A percentile compares a stretch with the other conserved stretches of the same genome.
These are phyloP conservation scores for Orbilia quercus DNA, from an alignment of 2,329 filamentous ascomycete genomes.

Conservation along the genomic window DNA sequence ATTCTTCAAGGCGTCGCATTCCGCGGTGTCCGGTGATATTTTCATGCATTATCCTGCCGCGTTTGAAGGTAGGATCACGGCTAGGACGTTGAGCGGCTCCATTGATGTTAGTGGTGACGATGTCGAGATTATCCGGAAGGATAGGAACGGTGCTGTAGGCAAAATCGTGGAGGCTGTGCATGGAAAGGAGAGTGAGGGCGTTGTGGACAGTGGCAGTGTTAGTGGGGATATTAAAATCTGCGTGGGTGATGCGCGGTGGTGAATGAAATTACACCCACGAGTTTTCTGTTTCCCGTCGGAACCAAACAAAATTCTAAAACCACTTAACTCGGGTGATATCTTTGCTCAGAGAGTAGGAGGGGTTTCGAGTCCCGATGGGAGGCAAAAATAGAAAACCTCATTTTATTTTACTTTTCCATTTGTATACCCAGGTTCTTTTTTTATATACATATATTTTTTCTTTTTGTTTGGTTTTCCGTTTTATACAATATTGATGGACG, in stretches of 20 bases:
- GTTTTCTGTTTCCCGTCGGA: no score
- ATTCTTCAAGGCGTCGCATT: conserved; percentile 41
- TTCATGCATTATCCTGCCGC: conserved; percentile 41
- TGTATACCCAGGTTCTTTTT: conserved; percentile 25
- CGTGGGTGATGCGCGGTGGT: conserved; percentile 38
- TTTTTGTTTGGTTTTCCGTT: no score
- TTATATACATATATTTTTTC: conserved; percentile 13
- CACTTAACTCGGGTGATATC: conserved; percentile 3
- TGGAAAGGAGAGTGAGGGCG: conserved; percentile 20
- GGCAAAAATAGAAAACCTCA: background rate
- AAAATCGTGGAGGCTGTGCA: conserved; percentile 48
- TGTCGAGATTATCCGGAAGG: conserved; percentile 27
- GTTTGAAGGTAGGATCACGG: conserved; percentile 38
- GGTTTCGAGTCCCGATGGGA: background rate
- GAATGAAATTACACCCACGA: background rate
- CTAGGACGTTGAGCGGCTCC: conserved; percentile 31
- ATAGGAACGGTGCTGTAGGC: conserved; percentile 43
- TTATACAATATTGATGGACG: conserved; percentile 28
- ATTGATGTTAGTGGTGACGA: conserved; percentile 38
- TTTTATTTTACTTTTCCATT: conserved; percentile 32
- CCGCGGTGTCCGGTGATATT: conserved; percentile 36
- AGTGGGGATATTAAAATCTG: conserved; percentile 50
- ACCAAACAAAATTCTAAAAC: no score
- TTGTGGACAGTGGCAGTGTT: conserved; percentile 42
- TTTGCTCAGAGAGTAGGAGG: background rate